phyloP scores from a whole-genome alignment of 1,284 basidiomycete species.

The Puccinia novopanici region DNA sequence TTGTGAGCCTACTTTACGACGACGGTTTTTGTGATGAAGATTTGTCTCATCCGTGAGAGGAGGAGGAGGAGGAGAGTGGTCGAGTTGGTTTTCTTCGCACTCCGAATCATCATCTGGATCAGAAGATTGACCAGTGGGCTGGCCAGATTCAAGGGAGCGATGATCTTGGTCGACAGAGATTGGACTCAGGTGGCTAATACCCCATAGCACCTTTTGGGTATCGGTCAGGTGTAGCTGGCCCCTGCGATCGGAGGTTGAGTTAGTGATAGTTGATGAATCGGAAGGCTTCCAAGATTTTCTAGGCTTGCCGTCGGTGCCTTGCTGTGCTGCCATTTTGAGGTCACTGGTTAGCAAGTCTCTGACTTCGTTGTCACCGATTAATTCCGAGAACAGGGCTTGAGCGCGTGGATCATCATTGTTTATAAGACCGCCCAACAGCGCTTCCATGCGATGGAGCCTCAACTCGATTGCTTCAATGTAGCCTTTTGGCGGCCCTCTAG shows the following conservation, averaged over 20 bases:
- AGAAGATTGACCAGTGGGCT: conserved; percentile 20
- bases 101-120: conserved; percentile 26
- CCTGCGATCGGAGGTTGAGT: conserved; percentile 7
- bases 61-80: conserved; percentile 16
- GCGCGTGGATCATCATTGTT: conserved; percentile 69
- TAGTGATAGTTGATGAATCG: background rate
- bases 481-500: conserved; percentile 75
- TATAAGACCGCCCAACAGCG: conserved; percentile 71
- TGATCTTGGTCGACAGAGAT: background rate
- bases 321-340: conserved; percentile 53
- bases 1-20: conserved; percentile 17
- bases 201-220: conserved; percentile 42
- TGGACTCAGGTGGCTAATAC: conserved; percentile 30
- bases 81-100: conserved; percentile 19
- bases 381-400: conserved; percentile 66
- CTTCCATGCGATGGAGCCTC: conserved; percentile 80
- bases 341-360: conserved; percentile 56
- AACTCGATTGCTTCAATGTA: conserved; percentile 89
- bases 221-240: conserved; percentile 30
- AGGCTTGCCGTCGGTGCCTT: conserved; percentile 52
- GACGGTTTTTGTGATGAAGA: conserved; percentile 21
- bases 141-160: conserved; percentile 23
- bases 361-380: conserved; percentile 60
- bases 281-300: conserved; percentile 55
- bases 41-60: background rate